Conservation (phyloP, 2,329 filamentous ascomycete genomes). For the Alternaria ethzedia region DNA sequence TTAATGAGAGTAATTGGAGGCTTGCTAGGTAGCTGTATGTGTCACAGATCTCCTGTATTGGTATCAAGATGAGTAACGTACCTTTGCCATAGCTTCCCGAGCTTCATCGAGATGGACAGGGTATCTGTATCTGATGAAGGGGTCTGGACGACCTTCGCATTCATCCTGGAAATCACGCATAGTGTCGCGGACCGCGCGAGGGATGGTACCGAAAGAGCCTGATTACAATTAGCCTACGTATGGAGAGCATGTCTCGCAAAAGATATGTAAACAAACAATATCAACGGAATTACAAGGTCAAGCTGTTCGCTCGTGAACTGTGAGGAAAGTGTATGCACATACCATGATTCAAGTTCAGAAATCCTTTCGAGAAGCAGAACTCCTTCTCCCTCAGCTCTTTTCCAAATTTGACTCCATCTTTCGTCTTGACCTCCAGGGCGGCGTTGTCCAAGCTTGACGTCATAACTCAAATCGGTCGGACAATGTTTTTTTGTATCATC, state of each 20-base stretch:
- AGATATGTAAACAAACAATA: neutral
- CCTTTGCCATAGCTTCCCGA: constrained; percentile 63
- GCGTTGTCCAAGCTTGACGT: constrained; percentile 8
- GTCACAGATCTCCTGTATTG: neutral
- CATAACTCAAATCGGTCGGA: constrained; percentile 16
- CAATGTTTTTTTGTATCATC: neutral
- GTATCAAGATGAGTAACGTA: neutral
- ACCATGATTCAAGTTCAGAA: constrained; percentile 81
- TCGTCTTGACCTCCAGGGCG: constrained; percentile 22
- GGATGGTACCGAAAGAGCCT: constrained; percentile 82
- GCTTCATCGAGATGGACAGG: constrained; percentile 67
- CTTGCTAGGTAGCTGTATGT: neutral
- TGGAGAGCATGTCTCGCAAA: neutral
- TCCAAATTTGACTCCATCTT: constrained; percentile 54
- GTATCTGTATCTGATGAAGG: constrained; percentile 75
- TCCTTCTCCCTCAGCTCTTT: constrained; percentile 62
- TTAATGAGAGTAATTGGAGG: neutral
- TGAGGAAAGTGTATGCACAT: constrained; percentile 18
- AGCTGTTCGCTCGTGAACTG: neutral
- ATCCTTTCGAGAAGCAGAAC: constrained; percentile 73
- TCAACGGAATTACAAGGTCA: too few relatives aligned
- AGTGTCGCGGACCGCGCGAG: constrained; percentile 64
- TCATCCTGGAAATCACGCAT: constrained; percentile 70
- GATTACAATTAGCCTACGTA: neutral
- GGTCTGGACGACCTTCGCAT: constrained; percentile 73